Conservation (phyloP, 352 stramenopile species). For the Aphanomyces cochlioides region DNA sequence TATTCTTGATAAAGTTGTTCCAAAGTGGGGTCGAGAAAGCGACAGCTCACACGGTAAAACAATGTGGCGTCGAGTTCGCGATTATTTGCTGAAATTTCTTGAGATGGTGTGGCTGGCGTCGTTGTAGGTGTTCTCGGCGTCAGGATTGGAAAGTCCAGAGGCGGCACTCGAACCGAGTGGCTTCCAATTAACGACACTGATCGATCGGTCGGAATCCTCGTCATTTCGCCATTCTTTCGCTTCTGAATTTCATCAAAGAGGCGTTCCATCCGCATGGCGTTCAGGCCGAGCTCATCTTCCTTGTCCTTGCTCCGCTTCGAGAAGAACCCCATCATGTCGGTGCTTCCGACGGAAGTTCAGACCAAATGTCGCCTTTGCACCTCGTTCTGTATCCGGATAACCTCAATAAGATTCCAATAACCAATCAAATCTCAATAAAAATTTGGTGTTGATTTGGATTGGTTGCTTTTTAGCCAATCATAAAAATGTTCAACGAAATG, state of each 20-base stretch:
- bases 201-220: background rate
- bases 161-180: background rate
- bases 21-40: slow-evolving; percentile 67
- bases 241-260: slow-evolving; percentile 22
- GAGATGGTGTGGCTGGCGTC: background rate
- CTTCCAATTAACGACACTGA: slow-evolving; percentile 10
- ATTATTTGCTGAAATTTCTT: slow-evolving; percentile 5
- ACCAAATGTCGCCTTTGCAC: background rate
- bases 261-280: slow-evolving; percentile 17
- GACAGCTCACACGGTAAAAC: slow-evolving; percentile 29
- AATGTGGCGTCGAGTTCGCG: slow-evolving; percentile 24
- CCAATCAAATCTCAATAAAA: no score
- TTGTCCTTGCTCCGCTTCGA: slow-evolving; percentile 24
- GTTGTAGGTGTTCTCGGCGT: background rate
- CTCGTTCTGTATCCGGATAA: slow-evolving; percentile 13
- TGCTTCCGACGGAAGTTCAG: background rate
- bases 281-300: slow-evolving; percentile 19
- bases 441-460: no score
- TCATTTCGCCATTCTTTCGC: slow-evolving; percentile 23
- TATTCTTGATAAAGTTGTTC: slow-evolving; percentile 83
- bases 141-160: background rate
- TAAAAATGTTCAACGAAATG: no score
- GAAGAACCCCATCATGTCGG: slow-evolving; percentile 18
- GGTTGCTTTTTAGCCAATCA: no score
- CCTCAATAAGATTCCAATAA: background rate